Evolutionary conservation across 2,329 filamentous ascomycete species (phyloP), one percentile per base, ranked within the genome.

Genomic region (Trichoderma atroviride): DNA sequence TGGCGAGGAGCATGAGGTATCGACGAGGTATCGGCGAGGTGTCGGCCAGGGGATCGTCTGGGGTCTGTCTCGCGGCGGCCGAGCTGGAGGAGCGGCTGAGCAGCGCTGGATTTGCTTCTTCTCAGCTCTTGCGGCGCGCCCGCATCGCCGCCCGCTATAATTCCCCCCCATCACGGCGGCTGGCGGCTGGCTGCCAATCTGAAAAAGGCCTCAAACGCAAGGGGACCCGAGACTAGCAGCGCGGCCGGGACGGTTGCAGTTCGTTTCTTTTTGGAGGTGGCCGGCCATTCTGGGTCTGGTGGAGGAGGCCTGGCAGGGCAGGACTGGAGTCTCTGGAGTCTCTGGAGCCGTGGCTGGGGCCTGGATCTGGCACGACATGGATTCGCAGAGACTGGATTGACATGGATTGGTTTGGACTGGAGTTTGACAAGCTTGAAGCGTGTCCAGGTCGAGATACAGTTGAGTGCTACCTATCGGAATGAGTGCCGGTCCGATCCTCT

Each of bases 401-500:
- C 29, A 7, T 31, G 29, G 29, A 31, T 31, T 31, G 43, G 5
- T 47, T 35, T 35, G 11, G 33, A 35, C 10, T 50, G 40, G 40
- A 43, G 5, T 24, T 47, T 50, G 63, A 59, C 31, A 50, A 31
- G 61, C 47, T 55, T 50, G 50, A 24, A 55, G 61, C 27, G 27
- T 35, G 61, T 35, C 33, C 33, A 35, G 31, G 33, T 35, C 33
- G 13, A 13, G 33, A 35, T 35, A 35, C 33, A 14, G 33, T 35
- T 35, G 33, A 35, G 33, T 35, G 11, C 33, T 35, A 35, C 33
- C 33, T 47, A 63, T 69, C 67, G 67, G 67, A 64, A 69, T 16
- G 52, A 69, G 50, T 64, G 50, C 67, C 67, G 67, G 67, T 29
- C 67, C 59, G 59, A 27, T 35, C 57, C 52, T 57, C 57, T 61